phyloP scores from a whole-genome alignment of 148 eudicot genomes.

The Amaranthus palmeri region DNA sequence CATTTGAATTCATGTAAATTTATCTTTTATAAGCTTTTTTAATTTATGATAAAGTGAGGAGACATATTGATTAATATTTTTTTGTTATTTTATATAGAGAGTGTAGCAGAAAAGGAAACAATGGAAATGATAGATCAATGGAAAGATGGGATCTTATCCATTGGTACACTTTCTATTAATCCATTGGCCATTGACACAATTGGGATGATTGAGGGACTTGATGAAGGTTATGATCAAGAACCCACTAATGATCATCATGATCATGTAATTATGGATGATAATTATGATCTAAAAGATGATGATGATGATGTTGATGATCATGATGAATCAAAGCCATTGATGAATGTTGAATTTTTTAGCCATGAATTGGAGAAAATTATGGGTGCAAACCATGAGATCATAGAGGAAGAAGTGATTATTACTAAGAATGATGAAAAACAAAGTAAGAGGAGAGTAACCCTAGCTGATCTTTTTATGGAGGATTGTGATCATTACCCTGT shows the following conservation, averaged over 20 bases:
- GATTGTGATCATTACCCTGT: conserved; percentile 22
- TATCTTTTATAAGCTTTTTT: too few species aligned
- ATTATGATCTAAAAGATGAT: conserved; percentile 1
- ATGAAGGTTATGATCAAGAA: neutral
- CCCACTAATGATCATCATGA: neutral
- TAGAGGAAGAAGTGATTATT: conserved; percentile 2
- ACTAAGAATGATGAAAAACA: conserved; percentile 15
- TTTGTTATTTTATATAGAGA: neutral
- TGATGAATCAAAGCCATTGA: conserved; percentile 12
- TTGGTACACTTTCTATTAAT: conserved; percentile 54
- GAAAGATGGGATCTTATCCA: conserved; percentile 48
- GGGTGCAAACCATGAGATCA: conserved; percentile 5
- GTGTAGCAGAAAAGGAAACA: conserved; percentile 7
- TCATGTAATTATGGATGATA: conserved; percentile 1
- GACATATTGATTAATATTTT: too few species aligned
- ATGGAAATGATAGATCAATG: conserved; percentile 30
- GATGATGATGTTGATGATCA: neutral
- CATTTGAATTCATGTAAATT: too few species aligned
- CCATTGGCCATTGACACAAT: conserved; percentile 22
- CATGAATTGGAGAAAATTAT: conserved; percentile 19
- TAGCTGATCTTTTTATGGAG: conserved; percentile 54
- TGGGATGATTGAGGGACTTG: conserved; percentile 5
- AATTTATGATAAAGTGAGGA: too few species aligned
- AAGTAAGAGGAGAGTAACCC: conserved; percentile 40
- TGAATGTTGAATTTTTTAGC: conserved; percentile 18